A percentile compares a stretch with the other conserved stretches of the same genome.
phyloP scores from a whole-genome alignment of 2,329 filamentous ascomycete species.

The Aspergillus awamori region DNA sequence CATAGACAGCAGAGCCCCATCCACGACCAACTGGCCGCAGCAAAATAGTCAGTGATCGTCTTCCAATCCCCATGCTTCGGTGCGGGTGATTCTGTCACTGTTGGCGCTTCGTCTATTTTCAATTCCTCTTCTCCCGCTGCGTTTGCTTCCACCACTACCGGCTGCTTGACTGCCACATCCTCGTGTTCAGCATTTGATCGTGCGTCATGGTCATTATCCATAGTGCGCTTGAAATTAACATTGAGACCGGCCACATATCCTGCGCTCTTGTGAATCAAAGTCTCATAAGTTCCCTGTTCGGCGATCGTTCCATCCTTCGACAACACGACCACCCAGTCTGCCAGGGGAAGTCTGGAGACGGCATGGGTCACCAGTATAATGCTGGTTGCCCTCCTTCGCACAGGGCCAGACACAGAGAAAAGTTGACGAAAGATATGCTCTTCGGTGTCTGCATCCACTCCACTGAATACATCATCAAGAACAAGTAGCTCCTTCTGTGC shows the following conservation, averaged over 20 bases:
- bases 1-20: not conserved
- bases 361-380: not conserved
- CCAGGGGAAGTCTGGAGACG: not conserved
- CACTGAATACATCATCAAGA: not conserved
- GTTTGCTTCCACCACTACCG: too few relatives aligned
- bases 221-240: too few relatives aligned
- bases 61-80: too few relatives aligned
- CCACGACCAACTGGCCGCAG: too few relatives aligned
- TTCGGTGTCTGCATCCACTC: not conserved
- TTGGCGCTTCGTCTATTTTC: too few relatives aligned
- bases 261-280: not conserved
- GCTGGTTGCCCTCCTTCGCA: not conserved
- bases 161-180: too few relatives aligned
- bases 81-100: too few relatives aligned
- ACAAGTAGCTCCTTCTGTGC: not conserved
- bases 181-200: too few relatives aligned
- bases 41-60: too few relatives aligned
- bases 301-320: not conserved
- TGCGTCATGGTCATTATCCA: not conserved
- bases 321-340: not conserved
- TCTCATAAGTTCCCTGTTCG: not conserved
- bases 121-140: too few relatives aligned
- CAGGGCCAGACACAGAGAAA: not conserved
- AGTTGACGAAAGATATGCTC: not conserved
- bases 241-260: not conserved